Conservation (phyloP, 169 alveolate species). For the Perkinsus chesapeaki region DNA sequence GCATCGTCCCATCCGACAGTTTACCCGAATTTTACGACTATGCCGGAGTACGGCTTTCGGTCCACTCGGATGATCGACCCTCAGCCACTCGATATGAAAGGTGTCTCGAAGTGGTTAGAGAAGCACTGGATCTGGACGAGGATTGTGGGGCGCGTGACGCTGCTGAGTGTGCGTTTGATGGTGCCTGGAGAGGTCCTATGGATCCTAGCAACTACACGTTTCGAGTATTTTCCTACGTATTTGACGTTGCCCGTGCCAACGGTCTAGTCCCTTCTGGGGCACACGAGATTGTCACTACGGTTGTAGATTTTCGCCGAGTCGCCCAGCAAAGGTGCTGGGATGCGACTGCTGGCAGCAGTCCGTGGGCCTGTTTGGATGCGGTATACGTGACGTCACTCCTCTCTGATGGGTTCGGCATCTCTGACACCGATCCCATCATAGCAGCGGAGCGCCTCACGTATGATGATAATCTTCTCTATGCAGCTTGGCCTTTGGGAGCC, state of each 20-base stretch:
- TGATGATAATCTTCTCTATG: neutral
- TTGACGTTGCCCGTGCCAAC: neutral
- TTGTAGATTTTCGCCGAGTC: neutral
- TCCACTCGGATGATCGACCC: neutral
- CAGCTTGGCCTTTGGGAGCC: neutral
- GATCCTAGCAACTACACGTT: neutral
- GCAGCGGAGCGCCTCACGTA: neutral
- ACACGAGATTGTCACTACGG: neutral
- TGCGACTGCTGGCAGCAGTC: neutral
- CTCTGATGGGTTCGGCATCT: neutral
- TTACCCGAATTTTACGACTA: neutral
- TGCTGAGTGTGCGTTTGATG: neutral
- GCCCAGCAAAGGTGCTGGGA: neutral
- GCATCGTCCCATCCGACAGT: neutral
- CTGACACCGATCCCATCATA: neutral
- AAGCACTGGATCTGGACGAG: neutral
- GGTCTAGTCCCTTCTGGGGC: neutral
- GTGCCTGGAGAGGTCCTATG: neutral
- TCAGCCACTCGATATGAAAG: neutral
- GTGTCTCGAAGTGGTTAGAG: neutral
- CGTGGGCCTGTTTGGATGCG: neutral
- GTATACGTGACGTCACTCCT: neutral
- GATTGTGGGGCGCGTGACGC: neutral
- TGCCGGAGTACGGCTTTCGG: neutral
- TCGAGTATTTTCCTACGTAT: neutral